Evolutionary conservation across 2,329 filamentous ascomycete species (phyloP).

Genomic region (Fusarium torreyae): DNA sequence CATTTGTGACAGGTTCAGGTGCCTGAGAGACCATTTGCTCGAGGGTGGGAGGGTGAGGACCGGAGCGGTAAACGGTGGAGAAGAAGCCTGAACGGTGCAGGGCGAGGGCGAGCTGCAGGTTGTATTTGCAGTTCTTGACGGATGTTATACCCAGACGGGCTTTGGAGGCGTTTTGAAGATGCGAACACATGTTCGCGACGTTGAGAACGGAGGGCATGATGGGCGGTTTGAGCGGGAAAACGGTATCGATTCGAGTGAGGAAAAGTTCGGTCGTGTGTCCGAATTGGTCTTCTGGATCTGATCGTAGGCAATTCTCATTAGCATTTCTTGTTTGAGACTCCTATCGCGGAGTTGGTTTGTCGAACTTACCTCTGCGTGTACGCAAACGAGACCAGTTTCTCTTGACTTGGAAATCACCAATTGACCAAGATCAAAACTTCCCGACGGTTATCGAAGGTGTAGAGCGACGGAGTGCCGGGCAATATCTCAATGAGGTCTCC

Average conservation of each 20-base stretch:
- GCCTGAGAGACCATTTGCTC: constrained; percentile 62
- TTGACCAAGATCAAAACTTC: constrained; percentile 9
- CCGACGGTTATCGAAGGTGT: constrained; percentile 15
- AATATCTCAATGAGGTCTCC: constrained; percentile 31
- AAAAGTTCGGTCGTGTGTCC: not conserved
- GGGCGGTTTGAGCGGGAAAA: constrained; percentile 7
- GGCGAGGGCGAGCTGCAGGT: constrained; percentile 81
- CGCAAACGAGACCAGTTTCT: not conserved
- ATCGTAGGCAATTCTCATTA: constrained; percentile 17
- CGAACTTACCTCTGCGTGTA: constrained; percentile 32
- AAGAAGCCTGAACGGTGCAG: constrained; percentile 89
- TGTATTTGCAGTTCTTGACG: constrained; percentile 83
- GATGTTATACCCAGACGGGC: constrained; percentile 90
- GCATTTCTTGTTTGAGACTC: constrained; percentile 4
- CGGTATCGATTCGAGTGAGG: not conserved
- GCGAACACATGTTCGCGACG: constrained; percentile 86
- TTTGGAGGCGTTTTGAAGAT: constrained; percentile 89
- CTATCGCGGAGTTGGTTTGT: not conserved
- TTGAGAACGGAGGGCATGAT: constrained; percentile 71
- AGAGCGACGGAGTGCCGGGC: constrained; percentile 29
- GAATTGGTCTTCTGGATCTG: constrained; percentile 13
- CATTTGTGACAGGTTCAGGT: constrained; percentile 73
- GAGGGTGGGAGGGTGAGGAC: constrained; percentile 68
- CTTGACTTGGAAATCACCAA: not conserved
- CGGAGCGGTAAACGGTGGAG: constrained; percentile 81